These are phyloP conservation scores for Melaleuca alternifolia DNA, from an alignment of 345 rosid species.

Conservation along the genomic window DNA sequence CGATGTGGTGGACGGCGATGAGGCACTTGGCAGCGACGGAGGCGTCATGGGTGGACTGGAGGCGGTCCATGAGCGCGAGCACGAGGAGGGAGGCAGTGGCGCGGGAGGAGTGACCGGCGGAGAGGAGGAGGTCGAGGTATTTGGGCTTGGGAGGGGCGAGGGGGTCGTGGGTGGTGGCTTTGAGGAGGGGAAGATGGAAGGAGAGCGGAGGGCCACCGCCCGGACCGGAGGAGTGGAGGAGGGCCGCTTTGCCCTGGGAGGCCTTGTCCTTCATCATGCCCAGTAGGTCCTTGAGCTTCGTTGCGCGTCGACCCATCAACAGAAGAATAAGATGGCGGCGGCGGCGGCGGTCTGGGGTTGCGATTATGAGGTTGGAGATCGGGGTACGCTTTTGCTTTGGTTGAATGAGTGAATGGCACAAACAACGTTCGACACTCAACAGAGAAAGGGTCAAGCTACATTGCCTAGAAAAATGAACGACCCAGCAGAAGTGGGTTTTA, in stretches of 20 bases:
- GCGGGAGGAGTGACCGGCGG: constrained; percentile 66
- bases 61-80: constrained; percentile 77
- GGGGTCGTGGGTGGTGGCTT: constrained; percentile 76
- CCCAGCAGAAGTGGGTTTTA: background rate
- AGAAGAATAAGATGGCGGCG: background rate
- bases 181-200: constrained; percentile 48
- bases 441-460: background rate
- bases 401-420: background rate
- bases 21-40: constrained; percentile 76
- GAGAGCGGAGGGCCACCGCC: constrained; percentile 11
- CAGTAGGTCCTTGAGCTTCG: constrained; percentile 42
- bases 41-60: constrained; percentile 63
- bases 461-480: background rate
- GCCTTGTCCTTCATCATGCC: constrained; percentile 68
- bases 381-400: background rate
- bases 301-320: constrained; percentile 34
- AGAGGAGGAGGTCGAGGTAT: constrained; percentile 45
- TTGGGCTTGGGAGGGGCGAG: constrained; percentile 40
- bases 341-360: background rate
- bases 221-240: constrained; percentile 25
- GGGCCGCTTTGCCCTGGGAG: constrained; percentile 73
- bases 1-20: constrained; percentile 51
- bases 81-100: constrained; percentile 59
- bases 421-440: background rate
- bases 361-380: background rate